These are phyloP conservation scores for Penicillium taxi DNA, from an alignment of 495 filamentous ascomycete genomes.

Conservation along the genomic window DNA sequence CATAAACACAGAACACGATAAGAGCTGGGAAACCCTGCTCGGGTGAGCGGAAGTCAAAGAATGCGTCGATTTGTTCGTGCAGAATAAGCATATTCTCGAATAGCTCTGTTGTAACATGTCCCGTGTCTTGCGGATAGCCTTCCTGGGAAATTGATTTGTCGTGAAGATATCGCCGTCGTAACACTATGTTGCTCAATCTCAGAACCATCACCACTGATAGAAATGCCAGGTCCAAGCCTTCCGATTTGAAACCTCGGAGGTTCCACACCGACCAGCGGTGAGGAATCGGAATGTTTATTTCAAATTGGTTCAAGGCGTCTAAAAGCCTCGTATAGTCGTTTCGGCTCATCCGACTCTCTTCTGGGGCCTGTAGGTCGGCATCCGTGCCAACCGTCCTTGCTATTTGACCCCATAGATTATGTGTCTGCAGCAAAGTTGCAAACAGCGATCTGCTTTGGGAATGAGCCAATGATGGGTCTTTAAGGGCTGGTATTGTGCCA, in stretches of 20 bases:
- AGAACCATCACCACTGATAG: not conserved
- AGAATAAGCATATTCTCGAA: not conserved
- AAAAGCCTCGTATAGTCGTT: not conserved
- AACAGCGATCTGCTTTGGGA: not conserved
- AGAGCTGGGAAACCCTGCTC: slow-evolving; percentile 1
- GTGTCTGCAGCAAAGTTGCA: not conserved
- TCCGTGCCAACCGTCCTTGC: not conserved
- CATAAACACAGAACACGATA: not conserved
- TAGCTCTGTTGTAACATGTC: not conserved
- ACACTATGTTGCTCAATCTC: not conserved
- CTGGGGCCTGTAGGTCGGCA: not conserved
- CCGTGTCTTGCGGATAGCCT: not conserved
- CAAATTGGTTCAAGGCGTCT: not conserved
- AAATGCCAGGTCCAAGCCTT: not conserved
- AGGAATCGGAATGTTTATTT: not conserved
- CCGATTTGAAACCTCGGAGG: not conserved
- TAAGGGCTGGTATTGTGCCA: not conserved
- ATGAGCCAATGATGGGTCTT: not conserved
- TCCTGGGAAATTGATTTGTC: not conserved
- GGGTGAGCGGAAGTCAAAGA: not conserved
- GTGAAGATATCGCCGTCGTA: slow-evolving; percentile 1
- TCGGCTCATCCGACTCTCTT: not conserved
- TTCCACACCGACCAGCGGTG: not conserved
- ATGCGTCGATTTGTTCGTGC: not conserved
- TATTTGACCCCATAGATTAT: not conserved